phyloP scores from a whole-genome alignment of 352 stramenopile genomes.

The Globisporangium sylvaticum region DNA sequence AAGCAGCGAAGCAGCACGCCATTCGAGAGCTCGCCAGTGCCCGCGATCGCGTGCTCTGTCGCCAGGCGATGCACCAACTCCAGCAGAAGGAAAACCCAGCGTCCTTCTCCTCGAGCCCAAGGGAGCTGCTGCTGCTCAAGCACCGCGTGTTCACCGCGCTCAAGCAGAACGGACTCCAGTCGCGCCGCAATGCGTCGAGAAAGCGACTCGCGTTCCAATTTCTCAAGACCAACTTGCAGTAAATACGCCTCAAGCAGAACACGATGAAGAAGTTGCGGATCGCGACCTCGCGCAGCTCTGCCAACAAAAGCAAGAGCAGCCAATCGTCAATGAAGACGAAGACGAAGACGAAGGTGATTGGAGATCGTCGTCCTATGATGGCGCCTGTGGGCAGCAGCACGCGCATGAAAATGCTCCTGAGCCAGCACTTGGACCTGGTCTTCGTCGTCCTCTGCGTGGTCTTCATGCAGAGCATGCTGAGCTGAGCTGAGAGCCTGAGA shows the following conservation, averaged over 20 bases:
- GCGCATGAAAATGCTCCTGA: constrained; percentile 8
- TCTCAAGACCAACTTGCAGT: constrained; percentile 11
- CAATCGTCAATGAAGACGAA: background rate
- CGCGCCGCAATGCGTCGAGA: constrained; percentile 23
- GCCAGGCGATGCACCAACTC: constrained; percentile 22
- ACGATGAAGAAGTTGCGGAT: constrained; percentile 5
- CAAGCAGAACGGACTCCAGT: constrained; percentile 14
- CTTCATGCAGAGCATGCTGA: constrained; percentile 7
- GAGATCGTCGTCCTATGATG: too few species aligned
- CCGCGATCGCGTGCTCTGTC: constrained; percentile 21
- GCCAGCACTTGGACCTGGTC: constrained; percentile 23
- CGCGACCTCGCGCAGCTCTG: background rate
- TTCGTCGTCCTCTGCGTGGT: constrained; percentile 10
- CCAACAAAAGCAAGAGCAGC: background rate
- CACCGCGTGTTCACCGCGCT: constrained; percentile 19
- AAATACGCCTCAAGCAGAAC: constrained; percentile 26
- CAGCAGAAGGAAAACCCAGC: background rate
- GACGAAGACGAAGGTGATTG: background rate
- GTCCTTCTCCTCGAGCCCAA: background rate
- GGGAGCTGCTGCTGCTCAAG: constrained; percentile 25
- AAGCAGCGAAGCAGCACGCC: background rate
- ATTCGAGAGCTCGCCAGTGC: constrained; percentile 6
- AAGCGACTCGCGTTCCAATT: constrained; percentile 46
- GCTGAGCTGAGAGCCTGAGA: background rate
- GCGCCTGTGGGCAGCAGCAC: background rate